Evolutionary conservation across 176 grass and related monocot species (phyloP).

Genomic region (Musa schizocarpa): DNA sequence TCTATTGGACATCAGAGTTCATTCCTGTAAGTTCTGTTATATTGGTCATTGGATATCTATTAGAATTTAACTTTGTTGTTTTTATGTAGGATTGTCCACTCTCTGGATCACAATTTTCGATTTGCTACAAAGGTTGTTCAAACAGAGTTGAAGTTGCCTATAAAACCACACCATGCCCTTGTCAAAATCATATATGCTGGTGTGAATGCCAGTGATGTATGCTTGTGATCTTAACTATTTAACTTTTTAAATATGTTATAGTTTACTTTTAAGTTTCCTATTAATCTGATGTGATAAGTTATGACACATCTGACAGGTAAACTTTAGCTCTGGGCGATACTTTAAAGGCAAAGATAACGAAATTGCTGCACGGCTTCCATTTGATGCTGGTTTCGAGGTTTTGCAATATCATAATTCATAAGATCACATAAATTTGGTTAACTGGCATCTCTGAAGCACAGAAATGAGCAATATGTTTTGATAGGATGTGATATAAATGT

Average conservation of each 20-base stretch:
- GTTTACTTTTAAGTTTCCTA: background rate
- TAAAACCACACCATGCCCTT: constrained; percentile 60
- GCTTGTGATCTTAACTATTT: constrained; percentile 19
- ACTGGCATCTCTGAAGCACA: background rate
- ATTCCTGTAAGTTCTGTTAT: background rate
- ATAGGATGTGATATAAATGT: background rate
- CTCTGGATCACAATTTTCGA: constrained; percentile 79
- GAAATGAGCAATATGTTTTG: background rate
- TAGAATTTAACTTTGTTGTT: constrained; percentile 21
- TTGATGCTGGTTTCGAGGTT: constrained; percentile 98
- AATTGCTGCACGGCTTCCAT: constrained; percentile 64
- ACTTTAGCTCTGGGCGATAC: constrained; percentile 92
- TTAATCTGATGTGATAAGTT: background rate
- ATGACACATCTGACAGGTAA: constrained; percentile 49
- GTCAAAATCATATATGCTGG: constrained; percentile 96
- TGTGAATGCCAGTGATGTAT: constrained; percentile 99
- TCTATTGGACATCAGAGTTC: background rate
- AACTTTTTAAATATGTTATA: constrained; percentile 1
- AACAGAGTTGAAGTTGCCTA: constrained; percentile 55
- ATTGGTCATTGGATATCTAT: background rate
- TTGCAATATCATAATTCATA: constrained; percentile 1
- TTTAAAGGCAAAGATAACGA: constrained; percentile 67
- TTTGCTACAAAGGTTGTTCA: constrained; percentile 66
- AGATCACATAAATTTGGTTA: background rate
- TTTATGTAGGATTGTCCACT: constrained; percentile 81